Conservation (phyloP, 2,329 filamentous ascomycete species). For the Calonectria montana region DNA sequence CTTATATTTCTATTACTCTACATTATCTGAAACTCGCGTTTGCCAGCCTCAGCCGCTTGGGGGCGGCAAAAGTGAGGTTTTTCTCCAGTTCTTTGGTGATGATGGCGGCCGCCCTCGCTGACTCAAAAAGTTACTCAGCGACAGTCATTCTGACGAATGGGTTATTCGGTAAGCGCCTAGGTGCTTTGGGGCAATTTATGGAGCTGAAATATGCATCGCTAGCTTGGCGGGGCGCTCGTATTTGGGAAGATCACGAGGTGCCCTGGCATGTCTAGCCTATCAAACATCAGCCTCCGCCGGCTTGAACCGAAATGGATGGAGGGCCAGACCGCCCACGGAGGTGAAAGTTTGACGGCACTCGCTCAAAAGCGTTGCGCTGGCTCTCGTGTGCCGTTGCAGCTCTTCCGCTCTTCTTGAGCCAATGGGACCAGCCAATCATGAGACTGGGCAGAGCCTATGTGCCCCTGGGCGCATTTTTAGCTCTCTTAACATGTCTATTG, state of each 20-base stretch:
- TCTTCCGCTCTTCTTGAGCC: neutral
- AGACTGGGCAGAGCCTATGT: neutral
- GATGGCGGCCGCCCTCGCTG: neutral
- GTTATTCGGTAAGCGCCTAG: neutral
- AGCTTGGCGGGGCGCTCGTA: conserved; percentile 9
- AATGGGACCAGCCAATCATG: neutral
- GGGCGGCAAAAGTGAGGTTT: neutral
- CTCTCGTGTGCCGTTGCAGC: neutral
- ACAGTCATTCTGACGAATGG: conserved; percentile 6
- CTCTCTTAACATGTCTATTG: neutral
- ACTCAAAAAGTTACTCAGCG: conserved; percentile 6
- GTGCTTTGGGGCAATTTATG: neutral
- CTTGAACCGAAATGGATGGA: neutral
- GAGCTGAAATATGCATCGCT: neutral
- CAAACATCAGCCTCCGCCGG: neutral
- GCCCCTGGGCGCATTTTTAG: neutral
- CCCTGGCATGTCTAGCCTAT: neutral
- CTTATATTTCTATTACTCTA: neutral
- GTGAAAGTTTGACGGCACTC: neutral
- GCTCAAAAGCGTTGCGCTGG: neutral
- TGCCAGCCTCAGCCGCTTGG: neutral
- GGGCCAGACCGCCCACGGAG: neutral
- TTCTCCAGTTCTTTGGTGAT: neutral
- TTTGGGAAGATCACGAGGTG: neutral
- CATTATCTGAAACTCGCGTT: neutral